Conservation (phyloP, 2,329 filamentous ascomycete species). For the Colletotrichum gloeosporioides region DNA sequence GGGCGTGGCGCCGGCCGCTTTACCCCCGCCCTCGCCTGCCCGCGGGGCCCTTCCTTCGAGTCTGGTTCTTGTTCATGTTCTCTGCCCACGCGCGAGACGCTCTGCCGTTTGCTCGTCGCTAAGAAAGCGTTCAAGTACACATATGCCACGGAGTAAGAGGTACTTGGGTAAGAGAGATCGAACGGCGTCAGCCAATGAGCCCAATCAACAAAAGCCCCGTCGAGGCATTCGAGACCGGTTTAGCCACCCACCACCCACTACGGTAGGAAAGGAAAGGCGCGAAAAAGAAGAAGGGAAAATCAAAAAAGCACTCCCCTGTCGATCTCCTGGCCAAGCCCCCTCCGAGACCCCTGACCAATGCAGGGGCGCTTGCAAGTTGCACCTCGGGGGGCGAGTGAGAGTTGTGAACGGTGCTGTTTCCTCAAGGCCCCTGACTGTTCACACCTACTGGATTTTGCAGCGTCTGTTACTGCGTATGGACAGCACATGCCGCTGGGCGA, state of each 20-base stretch:
- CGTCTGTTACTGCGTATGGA: background rate
- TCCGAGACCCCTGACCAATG: conserved; percentile 4
- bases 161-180: background rate
- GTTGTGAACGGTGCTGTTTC: background rate
- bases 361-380: background rate
- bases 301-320: background rate
- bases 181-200: conserved; percentile 7
- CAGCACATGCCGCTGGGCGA: background rate
- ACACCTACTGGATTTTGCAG: background rate
- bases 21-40: background rate
- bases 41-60: background rate
- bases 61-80: background rate
- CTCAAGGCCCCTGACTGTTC: background rate
- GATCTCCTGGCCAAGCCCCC: conserved; percentile 1
- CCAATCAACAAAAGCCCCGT: background rate
- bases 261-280: background rate
- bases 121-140: background rate
- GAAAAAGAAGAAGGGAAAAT: background rate
- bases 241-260: background rate
- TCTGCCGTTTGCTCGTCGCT: background rate
- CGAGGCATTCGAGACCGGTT: background rate
- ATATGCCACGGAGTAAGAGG: too few species aligned
- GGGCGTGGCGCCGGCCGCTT: background rate
- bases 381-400: background rate
- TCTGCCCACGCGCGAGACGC: background rate